Evolutionary conservation across 371 early-diverging fungal species (phyloP).

Genomic region (Actinomortierella wolfii): DNA sequence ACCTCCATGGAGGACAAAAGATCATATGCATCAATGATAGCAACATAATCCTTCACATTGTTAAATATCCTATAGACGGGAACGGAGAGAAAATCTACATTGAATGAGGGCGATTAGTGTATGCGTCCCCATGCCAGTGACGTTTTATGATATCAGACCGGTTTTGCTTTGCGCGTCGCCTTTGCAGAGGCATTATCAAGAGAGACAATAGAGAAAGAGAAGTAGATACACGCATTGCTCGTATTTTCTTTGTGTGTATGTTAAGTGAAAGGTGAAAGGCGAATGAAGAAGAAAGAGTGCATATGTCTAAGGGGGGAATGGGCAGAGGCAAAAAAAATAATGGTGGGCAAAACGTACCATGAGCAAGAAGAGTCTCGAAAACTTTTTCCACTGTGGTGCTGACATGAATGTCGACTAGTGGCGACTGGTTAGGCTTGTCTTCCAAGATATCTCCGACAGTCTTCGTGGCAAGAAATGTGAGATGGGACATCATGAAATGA

Average conservation of each 20-base stretch:
- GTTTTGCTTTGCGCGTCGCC: too few relatives aligned
- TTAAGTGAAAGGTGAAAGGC: too few relatives aligned
- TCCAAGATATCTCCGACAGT: conserved; percentile 54
- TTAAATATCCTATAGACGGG: conserved; percentile 56
- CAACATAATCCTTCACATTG: conserved; percentile 54
- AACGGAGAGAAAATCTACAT: conserved; percentile 56
- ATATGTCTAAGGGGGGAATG: too few relatives aligned
- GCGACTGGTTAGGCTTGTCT: conserved; percentile 46
- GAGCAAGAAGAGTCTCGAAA: conserved; percentile 56
- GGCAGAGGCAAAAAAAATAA: too few relatives aligned
- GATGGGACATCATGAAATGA: conserved; percentile 10
- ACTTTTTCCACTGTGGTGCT: conserved; percentile 62
- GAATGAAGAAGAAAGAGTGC: too few relatives aligned
- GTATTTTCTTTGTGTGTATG: too few relatives aligned
- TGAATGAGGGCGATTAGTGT: too few relatives aligned
- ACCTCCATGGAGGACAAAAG: conserved; percentile 49
- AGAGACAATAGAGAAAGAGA: too few relatives aligned
- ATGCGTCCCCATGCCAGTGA: too few relatives aligned
- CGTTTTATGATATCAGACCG: too few relatives aligned
- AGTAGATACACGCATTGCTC: too few relatives aligned
- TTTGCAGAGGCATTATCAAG: too few relatives aligned
- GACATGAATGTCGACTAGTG: conserved; percentile 58
- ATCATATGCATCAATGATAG: conserved; percentile 62
- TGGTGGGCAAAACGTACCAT: conserved; percentile 29
- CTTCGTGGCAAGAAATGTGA: conserved; percentile 49